A percentile compares a stretch with the other conserved stretches of the same genome.
Evolutionary conservation across 2,329 filamentous ascomycete genomes (phyloP).

Genomic region (Pezicula neosporulosa): DNA sequence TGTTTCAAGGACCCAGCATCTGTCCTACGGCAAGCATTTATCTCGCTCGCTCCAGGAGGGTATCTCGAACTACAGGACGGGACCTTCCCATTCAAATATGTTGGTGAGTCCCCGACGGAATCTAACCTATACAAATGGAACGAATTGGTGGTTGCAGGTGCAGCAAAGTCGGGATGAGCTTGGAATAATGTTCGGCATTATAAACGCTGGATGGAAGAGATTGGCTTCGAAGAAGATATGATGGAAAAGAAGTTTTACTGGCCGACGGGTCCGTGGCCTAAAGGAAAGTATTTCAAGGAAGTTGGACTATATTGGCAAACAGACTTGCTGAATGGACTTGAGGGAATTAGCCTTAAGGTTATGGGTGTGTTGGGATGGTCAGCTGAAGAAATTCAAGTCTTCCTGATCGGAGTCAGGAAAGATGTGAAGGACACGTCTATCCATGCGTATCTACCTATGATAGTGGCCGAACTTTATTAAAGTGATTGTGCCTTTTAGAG

Average conservation of each 20-base stretch:
- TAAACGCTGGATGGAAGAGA: conserved; percentile 23
- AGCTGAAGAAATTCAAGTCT: conserved; percentile 25
- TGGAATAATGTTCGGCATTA: conserved; percentile 18
- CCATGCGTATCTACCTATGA: conserved; percentile 10
- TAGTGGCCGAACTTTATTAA: not conserved
- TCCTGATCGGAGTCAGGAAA: conserved; percentile 7
- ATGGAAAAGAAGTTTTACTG: conserved; percentile 23
- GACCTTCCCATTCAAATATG: not conserved
- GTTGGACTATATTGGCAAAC: conserved; percentile 17
- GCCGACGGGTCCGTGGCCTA: conserved; percentile 22
- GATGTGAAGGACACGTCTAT: conserved; percentile 10
- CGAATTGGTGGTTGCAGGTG: conserved; percentile 8
- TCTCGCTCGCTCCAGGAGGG: conserved; percentile 1
- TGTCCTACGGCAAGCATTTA: not conserved
- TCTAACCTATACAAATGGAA: conserved; percentile 9
- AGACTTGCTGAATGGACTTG: conserved; percentile 15
- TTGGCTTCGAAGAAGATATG: conserved; percentile 22
- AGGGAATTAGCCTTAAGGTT: conserved; percentile 12
- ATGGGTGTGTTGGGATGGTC: conserved; percentile 20
- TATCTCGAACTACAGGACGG: conserved; percentile 4
- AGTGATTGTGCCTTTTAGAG: no score
- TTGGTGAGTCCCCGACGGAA: not conserved
- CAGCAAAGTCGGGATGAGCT: conserved; percentile 13
- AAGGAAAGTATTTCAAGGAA: conserved; percentile 21
- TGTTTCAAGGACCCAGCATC: conserved; percentile 1